Percentiles rank a stretch among this genome's conserved stretches.
phyloP scores from a whole-genome alignment of 2,329 filamentous ascomycete species.

The Orbilia brochopaga region DNA sequence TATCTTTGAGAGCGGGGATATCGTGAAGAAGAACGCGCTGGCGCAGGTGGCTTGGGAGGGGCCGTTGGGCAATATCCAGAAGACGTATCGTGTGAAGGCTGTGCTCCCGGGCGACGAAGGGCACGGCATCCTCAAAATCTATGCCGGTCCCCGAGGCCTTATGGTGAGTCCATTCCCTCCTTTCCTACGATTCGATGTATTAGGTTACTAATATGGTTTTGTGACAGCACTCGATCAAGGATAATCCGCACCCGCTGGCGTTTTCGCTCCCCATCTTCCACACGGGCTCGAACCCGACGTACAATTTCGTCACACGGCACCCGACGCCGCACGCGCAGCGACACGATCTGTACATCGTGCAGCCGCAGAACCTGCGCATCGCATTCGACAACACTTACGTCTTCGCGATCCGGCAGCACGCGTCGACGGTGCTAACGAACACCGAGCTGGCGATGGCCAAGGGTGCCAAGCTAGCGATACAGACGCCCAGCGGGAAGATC shows the following conservation, averaged over 20 bases:
- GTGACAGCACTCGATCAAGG: slow-evolving; percentile 78
- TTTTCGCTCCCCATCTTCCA: slow-evolving; percentile 90
- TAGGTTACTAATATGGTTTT: slow-evolving; percentile 36
- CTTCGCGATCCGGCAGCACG: slow-evolving; percentile 92
- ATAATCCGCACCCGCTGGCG: slow-evolving; percentile 90
- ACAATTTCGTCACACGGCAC: slow-evolving; percentile 89
- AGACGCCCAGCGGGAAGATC: slow-evolving; percentile 93
- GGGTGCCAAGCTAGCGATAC: slow-evolving; percentile 92
- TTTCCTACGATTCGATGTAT: not conserved
- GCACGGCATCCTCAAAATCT: slow-evolving; percentile 83
- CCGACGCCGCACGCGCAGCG: slow-evolving; percentile 97
- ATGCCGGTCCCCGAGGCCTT: slow-evolving; percentile 88
- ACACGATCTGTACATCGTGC: slow-evolving; percentile 94
- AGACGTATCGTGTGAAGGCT: slow-evolving; percentile 92
- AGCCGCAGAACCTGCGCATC: slow-evolving; percentile 87
- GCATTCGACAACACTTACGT: slow-evolving; percentile 98
- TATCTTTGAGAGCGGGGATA: slow-evolving; percentile 87
- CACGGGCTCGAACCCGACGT: slow-evolving; percentile 87
- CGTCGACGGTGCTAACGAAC: slow-evolving; percentile 65
- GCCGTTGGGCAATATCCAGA: slow-evolving; percentile 69
- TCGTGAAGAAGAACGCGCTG: slow-evolving; percentile 81
- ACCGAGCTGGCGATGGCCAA: slow-evolving; percentile 62
- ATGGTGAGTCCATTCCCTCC: slow-evolving; percentile 65
- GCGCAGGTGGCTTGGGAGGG: slow-evolving; percentile 83
- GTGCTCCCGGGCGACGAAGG: slow-evolving; percentile 90